Percentiles rank a stretch among this genome's conserved stretches.
phyloP scores from a whole-genome alignment of 208 protist species.

The Trypanosomatidae sp. region DNA sequence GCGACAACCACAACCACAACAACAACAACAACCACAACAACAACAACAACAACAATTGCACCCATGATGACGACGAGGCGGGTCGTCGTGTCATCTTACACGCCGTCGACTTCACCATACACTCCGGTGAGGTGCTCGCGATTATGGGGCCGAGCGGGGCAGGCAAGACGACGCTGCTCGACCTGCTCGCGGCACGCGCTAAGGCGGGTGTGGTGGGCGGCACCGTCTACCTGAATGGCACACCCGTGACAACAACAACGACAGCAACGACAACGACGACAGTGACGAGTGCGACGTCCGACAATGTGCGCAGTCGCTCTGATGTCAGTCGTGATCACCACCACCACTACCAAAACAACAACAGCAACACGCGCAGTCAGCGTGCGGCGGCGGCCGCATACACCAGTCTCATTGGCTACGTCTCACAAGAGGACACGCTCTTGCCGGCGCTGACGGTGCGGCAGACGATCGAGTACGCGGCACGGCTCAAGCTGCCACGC shows the following conservation, averaged over 20 bases:
- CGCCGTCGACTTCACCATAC: constrained; percentile 59
- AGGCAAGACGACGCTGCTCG: constrained; percentile 86
- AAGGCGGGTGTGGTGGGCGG: constrained; percentile 40
- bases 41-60: no score
- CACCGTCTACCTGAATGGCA: constrained; percentile 56
- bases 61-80: constrained; percentile 10
- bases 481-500: constrained; percentile 77
- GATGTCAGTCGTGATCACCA: no score
- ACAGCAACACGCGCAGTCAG: no score
- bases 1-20: no score
- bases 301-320: no score
- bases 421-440: constrained; percentile 88
- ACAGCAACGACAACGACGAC: no score
- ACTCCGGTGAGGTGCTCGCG: constrained; percentile 69
- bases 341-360: no score
- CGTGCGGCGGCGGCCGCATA: constrained; percentile 30
- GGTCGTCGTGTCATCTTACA: constrained; percentile 34
- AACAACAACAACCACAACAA: no score
- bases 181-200: constrained; percentile 53
- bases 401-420: constrained; percentile 82
- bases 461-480: constrained; percentile 82
- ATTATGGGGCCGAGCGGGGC: constrained; percentile 86
- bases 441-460: constrained; percentile 75
- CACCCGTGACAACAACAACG: constrained; percentile 13
- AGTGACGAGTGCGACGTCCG: no score